Evolutionary conservation across 352 stramenopile genomes (phyloP), one percentile per base, ranked within the genome.

Genomic region (Globisporangium mamillatum): DNA sequence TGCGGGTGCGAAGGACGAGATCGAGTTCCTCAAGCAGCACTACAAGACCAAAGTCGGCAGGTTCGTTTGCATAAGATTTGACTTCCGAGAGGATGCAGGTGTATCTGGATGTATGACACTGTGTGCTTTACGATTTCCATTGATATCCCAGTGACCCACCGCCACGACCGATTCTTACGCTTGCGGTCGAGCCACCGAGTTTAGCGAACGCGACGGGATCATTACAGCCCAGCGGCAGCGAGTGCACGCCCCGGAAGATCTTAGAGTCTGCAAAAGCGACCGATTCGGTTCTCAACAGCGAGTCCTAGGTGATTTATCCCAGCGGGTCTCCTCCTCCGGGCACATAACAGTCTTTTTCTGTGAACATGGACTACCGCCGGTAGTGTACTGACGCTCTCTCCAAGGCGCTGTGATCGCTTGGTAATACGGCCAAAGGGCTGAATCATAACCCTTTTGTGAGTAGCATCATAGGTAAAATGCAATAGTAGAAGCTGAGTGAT

Each of bases 201-300:
- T 60, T 57, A 24, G 60, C 69, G 20, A 32, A 12, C 4, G 66
- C 54, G 57, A 73, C 50, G 25, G 50, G 63, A 50, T 57, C 25
- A 1, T 20, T 24, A 24, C 44, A 22, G 41, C 69, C 34, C 38
- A 24, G 18, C 44, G 18, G 70, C 59, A 71, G 64, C 53, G 50
- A 81, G 20, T 87, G 79, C 36, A 90, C 83, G 16, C 81, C 80
- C 22, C 71, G 80, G 8, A 88, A 90, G 65, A 72, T 76, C 32
- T 73, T 89, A 18, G 80, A 79, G 58, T 71, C 76, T 0, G 81
- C 81, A 6, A 84, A 82, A 70, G 73, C 72, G 7, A 83, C 78
- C 8, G 81, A 90, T 46, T 76, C 71, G 24, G 69, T 71, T 32
- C 57, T 88, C 20, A 90, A 90, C 60, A 75, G 62, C 53, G 60